phyloP scores from a whole-genome alignment of 805 yeast genomes.

The Ogataea trehaloabstinens region DNA sequence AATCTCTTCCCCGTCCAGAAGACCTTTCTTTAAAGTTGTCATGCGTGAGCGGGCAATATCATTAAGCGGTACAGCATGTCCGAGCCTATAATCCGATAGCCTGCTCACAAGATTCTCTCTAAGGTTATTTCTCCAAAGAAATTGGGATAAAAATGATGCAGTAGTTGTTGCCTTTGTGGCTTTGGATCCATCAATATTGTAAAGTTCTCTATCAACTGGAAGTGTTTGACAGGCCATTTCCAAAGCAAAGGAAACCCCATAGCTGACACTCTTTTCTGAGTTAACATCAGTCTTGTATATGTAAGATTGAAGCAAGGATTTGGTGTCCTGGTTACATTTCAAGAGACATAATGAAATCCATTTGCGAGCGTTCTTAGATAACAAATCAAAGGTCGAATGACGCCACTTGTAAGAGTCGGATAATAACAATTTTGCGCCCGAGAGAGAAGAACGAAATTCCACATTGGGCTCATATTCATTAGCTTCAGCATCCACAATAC shows the following conservation, averaged over 20 bases:
- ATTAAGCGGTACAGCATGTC: slow-evolving; percentile 24
- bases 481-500: slow-evolving; percentile 79
- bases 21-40: slow-evolving; percentile 2
- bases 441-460: slow-evolving; percentile 44
- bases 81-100: slow-evolving; percentile 22
- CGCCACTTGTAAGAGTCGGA: slow-evolving; percentile 82
- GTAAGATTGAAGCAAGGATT: slow-evolving; percentile 75
- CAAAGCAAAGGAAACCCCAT: slow-evolving; percentile 87
- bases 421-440: slow-evolving; percentile 53
- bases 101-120: slow-evolving; percentile 35
- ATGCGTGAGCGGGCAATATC: slow-evolving; percentile 11
- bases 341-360: slow-evolving; percentile 66
- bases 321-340: slow-evolving; percentile 69
- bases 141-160: slow-evolving; percentile 73
- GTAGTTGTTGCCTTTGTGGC: slow-evolving; percentile 49
- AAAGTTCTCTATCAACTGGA: slow-evolving; percentile 64
- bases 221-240: slow-evolving; percentile 78
- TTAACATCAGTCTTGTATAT: slow-evolving; percentile 41
- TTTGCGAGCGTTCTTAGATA: slow-evolving; percentile 54
- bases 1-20: slow-evolving; percentile 17
- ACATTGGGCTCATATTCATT: slow-evolving; percentile 85
- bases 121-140: slow-evolving; percentile 55
- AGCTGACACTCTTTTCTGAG: slow-evolving; percentile 43
- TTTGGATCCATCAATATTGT: slow-evolving; percentile 36
- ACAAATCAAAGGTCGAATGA: slow-evolving; percentile 55